A percentile compares a stretch with the other conserved stretches of the same genome.
Evolutionary conservation across 805 yeast species (phyloP).

Genomic region (Isabelozyma gotoi): DNA sequence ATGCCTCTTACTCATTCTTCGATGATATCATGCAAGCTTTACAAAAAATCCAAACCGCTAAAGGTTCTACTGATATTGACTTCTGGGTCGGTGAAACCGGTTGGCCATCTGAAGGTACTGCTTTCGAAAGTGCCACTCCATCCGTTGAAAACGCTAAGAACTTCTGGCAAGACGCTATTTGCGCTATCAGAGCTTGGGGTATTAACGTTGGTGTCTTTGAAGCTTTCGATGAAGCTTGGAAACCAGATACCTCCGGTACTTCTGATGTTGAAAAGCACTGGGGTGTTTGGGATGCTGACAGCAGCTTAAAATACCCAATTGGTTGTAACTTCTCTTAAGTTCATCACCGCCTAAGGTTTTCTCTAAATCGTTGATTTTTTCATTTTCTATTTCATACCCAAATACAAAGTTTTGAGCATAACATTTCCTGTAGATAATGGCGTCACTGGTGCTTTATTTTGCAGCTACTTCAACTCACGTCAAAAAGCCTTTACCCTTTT

Average conservation of each 20-base stretch:
- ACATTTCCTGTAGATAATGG: background rate
- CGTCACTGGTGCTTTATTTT: background rate
- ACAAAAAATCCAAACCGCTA: slow-evolving; percentile 79
- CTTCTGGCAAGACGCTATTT: slow-evolving; percentile 86
- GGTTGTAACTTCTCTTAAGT: slow-evolving; percentile 29
- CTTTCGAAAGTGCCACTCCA: slow-evolving; percentile 67
- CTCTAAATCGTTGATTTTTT: background rate
- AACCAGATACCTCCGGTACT: slow-evolving; percentile 86
- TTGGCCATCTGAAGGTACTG: slow-evolving; percentile 89
- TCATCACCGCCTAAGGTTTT: background rate
- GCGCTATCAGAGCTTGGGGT: slow-evolving; percentile 96
- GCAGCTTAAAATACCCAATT: slow-evolving; percentile 38
- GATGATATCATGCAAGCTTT: slow-evolving; percentile 98
- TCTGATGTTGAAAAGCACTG: slow-evolving; percentile 88
- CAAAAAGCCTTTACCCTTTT: background rate
- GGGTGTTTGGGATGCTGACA: slow-evolving; percentile 77
- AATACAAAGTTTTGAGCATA: background rate
- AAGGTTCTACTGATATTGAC: slow-evolving; percentile 81
- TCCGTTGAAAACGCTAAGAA: slow-evolving; percentile 67
- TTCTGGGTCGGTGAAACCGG: slow-evolving; percentile 99
- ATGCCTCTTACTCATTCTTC: slow-evolving; percentile 87
- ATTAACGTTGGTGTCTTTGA: slow-evolving; percentile 89
- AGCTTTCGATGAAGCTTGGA: slow-evolving; percentile 96
- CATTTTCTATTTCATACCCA: background rate
- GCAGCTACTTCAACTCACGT: background rate